A percentile compares a stretch with the other conserved stretches of the same genome.
Evolutionary conservation across 768 basidiomycete species (phyloP).

Genomic region (Sarcodon aspratus): DNA sequence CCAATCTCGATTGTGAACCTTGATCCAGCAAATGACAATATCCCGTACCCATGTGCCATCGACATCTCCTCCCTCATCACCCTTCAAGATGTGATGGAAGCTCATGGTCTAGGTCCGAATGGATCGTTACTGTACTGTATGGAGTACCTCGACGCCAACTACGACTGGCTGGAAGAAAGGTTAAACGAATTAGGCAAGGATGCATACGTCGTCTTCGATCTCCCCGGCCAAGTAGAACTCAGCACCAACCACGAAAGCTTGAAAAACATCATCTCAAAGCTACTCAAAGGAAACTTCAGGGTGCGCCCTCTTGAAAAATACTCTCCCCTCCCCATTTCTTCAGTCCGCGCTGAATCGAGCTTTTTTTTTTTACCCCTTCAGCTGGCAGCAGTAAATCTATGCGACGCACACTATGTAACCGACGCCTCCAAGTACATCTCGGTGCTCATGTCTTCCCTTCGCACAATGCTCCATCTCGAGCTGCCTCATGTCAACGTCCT

Average conservation of each 20-base stretch:
- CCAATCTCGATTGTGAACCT: constrained; percentile 90
- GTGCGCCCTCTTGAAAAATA: constrained; percentile 36
- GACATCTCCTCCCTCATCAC: constrained; percentile 81
- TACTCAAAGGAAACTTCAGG: constrained; percentile 71
- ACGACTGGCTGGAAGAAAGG: constrained; percentile 74
- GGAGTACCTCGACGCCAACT: constrained; percentile 93
- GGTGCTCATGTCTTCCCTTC: constrained; percentile 79
- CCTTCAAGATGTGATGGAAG: constrained; percentile 77
- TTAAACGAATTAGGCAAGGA: constrained; percentile 57
- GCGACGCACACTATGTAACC: constrained; percentile 95
- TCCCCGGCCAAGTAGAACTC: constrained; percentile 95
- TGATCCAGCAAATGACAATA: constrained; percentile 86
- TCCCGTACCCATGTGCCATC: constrained; percentile 87
- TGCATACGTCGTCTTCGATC: constrained; percentile 87
- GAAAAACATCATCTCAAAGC: constrained; percentile 62
- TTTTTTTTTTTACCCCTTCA: constrained; percentile 16
- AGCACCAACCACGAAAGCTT: constrained; percentile 92
- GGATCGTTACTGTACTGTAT: constrained; percentile 95
- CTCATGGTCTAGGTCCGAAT: constrained; percentile 83
- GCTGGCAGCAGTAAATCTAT: constrained; percentile 91
- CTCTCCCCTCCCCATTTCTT: no score
- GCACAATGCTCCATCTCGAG: constrained; percentile 97
- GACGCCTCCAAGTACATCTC: constrained; percentile 94
- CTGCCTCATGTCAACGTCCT: constrained; percentile 97
- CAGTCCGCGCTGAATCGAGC: no score